These are phyloP conservation scores for Stentor roeselii DNA, from an alignment of 73 alveolate genomes.

Conservation along the genomic window DNA sequence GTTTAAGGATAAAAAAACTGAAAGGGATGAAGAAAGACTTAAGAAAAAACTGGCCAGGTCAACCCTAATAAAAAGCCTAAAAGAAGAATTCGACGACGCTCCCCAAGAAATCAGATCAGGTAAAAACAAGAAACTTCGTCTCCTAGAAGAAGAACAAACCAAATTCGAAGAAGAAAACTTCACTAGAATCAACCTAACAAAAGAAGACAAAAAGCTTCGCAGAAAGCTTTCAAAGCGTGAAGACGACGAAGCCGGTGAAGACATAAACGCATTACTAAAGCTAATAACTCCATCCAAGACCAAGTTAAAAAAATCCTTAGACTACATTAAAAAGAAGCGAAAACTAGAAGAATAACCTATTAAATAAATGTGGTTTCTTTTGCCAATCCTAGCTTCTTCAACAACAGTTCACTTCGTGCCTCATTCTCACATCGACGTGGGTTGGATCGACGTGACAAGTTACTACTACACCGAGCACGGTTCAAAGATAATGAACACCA, in stretches of 20 bases:
- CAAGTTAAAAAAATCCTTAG: neutral
- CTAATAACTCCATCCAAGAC: neutral
- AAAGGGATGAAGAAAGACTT: constrained; percentile 19
- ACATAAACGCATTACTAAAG: neutral
- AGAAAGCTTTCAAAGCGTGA: neutral
- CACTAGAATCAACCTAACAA: neutral
- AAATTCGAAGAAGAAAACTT: constrained; percentile 15
- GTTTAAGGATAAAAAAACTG: neutral
- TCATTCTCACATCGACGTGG: constrained; percentile 10
- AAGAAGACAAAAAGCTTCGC: neutral
- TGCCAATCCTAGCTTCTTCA: no score
- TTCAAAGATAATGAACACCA: neutral
- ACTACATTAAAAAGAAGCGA: neutral
- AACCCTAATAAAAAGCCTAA: neutral
- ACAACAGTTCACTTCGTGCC: constrained; percentile 42
- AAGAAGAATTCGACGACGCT: constrained; percentile 10
- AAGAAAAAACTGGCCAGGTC: constrained; percentile 18
- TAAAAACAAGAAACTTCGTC: neutral
- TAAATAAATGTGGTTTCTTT: no score
- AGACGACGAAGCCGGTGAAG: neutral
- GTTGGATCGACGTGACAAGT: neutral
- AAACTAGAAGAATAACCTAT: neutral
- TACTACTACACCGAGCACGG: neutral
- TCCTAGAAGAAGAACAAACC: neutral
- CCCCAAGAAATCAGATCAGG: constrained; percentile 10